These are phyloP conservation scores for Dendrobium officinale DNA, from an alignment of 106 monocot genomes.

Conservation along the genomic window DNA sequence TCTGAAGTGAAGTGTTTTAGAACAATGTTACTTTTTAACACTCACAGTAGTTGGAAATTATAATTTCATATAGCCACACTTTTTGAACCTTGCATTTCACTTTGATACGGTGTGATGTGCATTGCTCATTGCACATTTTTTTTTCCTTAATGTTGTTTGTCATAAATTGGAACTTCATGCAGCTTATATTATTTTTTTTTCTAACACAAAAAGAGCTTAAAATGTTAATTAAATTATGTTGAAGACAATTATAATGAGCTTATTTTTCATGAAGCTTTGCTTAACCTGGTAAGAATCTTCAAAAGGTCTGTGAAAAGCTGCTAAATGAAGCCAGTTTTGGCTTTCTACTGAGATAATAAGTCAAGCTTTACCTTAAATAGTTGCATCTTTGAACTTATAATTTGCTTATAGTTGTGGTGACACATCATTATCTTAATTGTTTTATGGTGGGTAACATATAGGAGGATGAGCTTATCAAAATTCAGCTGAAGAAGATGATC, in stretches of 20 bases:
- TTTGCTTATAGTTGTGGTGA: neutral
- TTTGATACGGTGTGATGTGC: neutral
- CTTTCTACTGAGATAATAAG: neutral
- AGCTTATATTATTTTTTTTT: too few species aligned
- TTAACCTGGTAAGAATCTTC: neutral
- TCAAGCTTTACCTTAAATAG: neutral
- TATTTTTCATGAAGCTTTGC: too few species aligned
- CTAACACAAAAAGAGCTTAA: too few species aligned
- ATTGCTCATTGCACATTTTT: neutral
- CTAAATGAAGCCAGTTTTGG: neutral
- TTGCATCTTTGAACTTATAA: neutral
- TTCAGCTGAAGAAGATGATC: slow-evolving; percentile 36
- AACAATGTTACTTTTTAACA: neutral
- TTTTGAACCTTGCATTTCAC: neutral
- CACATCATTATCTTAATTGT: neutral
- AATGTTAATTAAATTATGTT: too few species aligned
- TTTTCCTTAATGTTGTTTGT: neutral
- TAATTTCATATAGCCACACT: neutral
- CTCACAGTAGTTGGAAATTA: neutral
- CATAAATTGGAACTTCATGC: neutral
- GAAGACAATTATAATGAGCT: too few species aligned
- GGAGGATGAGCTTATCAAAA: slow-evolving; percentile 69
- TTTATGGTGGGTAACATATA: slow-evolving; percentile 14
- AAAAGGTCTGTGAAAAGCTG: neutral
- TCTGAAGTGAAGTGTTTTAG: neutral